These are phyloP conservation scores for Claviceps capensis DNA, from an alignment of 2,329 filamentous ascomycete species.

Conservation along the genomic window DNA sequence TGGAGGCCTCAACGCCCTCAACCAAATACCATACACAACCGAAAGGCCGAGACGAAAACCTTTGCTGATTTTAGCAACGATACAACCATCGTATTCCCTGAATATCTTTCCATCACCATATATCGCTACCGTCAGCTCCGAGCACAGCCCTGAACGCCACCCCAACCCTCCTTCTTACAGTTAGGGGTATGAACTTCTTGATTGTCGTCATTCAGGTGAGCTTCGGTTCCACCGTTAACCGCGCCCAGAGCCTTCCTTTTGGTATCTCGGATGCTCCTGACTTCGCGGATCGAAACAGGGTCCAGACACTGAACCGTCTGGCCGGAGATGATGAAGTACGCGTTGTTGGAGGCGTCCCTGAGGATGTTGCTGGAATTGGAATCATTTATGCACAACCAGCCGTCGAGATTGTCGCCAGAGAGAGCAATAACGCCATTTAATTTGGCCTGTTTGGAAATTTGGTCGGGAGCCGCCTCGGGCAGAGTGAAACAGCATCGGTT, in stretches of 20 bases:
- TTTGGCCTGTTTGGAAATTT: slow-evolving; percentile 14
- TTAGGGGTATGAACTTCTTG: slow-evolving; percentile 11
- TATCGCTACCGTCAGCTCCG: no score
- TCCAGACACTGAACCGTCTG: slow-evolving; percentile 19
- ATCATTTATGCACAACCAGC: slow-evolving; percentile 20
- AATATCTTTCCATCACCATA: no score
- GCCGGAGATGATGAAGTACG: slow-evolving; percentile 18
- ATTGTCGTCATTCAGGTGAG: slow-evolving; percentile 15
- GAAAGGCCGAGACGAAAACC: no score
- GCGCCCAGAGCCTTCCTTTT: slow-evolving; percentile 11
- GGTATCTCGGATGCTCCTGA: slow-evolving; percentile 14
- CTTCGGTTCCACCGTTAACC: slow-evolving; percentile 13
- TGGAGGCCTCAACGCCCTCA: no score
- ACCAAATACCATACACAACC: no score
- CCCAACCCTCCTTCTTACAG: slow-evolving; percentile 3
- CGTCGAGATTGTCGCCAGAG: slow-evolving; percentile 10
- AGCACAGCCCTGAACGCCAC: no score
- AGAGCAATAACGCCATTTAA: slow-evolving; percentile 16
- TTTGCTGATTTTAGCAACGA: no score
- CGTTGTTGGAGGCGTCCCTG: slow-evolving; percentile 15
- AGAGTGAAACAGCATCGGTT: slow-evolving; percentile 20
- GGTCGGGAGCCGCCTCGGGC: slow-evolving; percentile 12
- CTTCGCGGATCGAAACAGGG: slow-evolving; percentile 15
- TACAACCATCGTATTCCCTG: no score
- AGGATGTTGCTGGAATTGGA: slow-evolving; percentile 13